A percentile compares a stretch with the other conserved stretches of the same genome.
Evolutionary conservation across 352 stramenopile species (phyloP).

Genomic region (Pythium apleroticum): DNA sequence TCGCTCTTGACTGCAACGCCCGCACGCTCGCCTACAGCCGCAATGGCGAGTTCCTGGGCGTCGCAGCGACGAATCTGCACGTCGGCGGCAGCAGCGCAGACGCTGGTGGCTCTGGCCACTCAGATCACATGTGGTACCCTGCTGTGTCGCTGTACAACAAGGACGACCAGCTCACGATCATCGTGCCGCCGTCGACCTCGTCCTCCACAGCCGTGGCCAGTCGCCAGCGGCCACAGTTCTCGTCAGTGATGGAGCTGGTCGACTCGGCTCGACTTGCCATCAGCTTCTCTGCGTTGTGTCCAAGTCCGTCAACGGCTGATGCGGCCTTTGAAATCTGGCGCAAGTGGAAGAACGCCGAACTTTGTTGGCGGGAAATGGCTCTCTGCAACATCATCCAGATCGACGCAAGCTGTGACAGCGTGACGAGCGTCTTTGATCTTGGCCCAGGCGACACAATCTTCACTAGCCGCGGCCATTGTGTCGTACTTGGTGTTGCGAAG

Average conservation of each 20-base stretch:
- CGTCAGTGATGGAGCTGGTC: constrained; percentile 37
- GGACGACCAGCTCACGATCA: constrained; percentile 80
- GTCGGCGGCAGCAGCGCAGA: constrained; percentile 14
- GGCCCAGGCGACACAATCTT: constrained; percentile 54
- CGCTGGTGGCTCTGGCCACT: too few species aligned
- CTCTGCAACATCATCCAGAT: constrained; percentile 26
- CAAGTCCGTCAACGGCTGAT: too few species aligned
- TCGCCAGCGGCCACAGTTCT: constrained; percentile 30
- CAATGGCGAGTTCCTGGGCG: constrained; percentile 85
- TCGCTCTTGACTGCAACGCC: constrained; percentile 80
- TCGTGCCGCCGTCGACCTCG: constrained; percentile 32
- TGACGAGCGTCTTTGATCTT: constrained; percentile 42
- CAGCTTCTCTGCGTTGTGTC: not conserved
- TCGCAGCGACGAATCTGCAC: constrained; percentile 75
- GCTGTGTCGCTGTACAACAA: constrained; percentile 93
- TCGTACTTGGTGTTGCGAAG: constrained; percentile 55
- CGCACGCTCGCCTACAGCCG: constrained; percentile 83
- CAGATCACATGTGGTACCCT: constrained; percentile 72
- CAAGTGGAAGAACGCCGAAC: constrained; percentile 6
- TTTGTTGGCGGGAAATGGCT: constrained; percentile 22
- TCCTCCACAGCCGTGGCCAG: not conserved
- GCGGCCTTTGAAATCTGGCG: not conserved
- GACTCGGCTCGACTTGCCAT: constrained; percentile 11
- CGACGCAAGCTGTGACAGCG: constrained; percentile 27
- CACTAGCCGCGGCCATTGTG: constrained; percentile 54